Evolutionary conservation across 768 basidiomycete genomes (phyloP), one percentile per base, ranked within the genome.

Genomic region (Leucosporidium yakuticum): DNA sequence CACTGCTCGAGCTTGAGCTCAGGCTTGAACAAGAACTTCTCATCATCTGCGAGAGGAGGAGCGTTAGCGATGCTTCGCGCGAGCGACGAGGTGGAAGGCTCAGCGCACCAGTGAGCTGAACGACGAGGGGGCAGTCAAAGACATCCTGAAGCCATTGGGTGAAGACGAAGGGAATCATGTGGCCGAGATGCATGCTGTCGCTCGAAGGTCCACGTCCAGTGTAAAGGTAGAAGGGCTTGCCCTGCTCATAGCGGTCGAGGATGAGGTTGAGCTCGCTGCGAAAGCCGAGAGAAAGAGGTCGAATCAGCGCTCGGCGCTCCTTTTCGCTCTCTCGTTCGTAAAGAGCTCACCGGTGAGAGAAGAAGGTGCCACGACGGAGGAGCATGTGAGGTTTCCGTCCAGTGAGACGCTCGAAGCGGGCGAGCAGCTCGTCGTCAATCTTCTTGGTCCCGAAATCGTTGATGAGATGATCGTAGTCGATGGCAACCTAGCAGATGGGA

Each of bases 61-160:
- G 62, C 15, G 20, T 20, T 47, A n/a, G 61, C 50, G 39, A 44
- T 12, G 14, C n/a, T 6, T 8, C n/a, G 55, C 25, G 8, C 31
- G 36, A 54, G 54, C 27, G 23, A 32, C 60, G 29, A 21, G 39
- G 21, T 17, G 29, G 58, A 58, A 17, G 23, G 39, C 39, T 3
- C 57, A 39, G 59, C 82, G 56, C 64, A 89, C 93, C 93, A 49
- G 96, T 99, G 3, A 99, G 84, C 78, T 99, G 96, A 65, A 99
- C 83, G 66, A 99, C 96, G 39, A 97, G 82, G 7, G 96, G 94
- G 11, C 91, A 90, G 69, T 93, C 84, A 77, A 99, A 97, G 25
- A 95, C 90, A 64, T 93, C 90, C 80, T 99, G 96, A 69, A 99
- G 78, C 94, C 95, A 95, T 92, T 96, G 94, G 68, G 96, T 97